Evolutionary conservation across 768 basidiomycete species (phyloP).

Genomic region (Artomyces pyxidatus): DNA sequence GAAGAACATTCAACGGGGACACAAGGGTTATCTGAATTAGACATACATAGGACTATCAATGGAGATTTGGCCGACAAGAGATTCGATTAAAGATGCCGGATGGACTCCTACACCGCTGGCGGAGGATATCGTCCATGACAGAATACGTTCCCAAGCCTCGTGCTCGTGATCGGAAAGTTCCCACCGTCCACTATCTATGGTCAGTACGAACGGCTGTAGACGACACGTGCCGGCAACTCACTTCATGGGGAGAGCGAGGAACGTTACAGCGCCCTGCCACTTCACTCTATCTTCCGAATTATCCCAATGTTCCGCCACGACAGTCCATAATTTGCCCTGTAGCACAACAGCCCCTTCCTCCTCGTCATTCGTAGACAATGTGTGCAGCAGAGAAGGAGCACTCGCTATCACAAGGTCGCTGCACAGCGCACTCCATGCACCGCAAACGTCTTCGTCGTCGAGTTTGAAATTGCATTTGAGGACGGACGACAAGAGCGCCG

Average conservation of each 20-base stretch:
- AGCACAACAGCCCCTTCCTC: constrained; percentile 27
- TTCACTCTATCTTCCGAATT: background rate
- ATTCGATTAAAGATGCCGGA: background rate
- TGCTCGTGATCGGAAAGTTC: background rate
- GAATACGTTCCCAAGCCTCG: background rate
- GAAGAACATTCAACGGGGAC: background rate
- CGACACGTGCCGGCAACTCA: background rate
- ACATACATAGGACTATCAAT: background rate
- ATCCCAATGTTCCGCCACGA: background rate
- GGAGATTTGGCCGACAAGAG: background rate
- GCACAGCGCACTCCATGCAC: background rate
- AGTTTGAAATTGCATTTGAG: background rate
- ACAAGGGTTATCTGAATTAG: too few relatives aligned
- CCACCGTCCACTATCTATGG: background rate
- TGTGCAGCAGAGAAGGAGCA: background rate
- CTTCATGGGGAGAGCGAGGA: background rate
- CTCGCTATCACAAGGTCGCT: background rate
- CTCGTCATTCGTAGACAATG: background rate
- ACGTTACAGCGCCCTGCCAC: background rate
- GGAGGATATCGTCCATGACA: background rate
- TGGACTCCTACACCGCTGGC: background rate
- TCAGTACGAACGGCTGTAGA: background rate
- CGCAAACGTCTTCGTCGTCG: background rate
- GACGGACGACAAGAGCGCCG: background rate
- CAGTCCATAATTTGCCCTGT: constrained; percentile 18